These are phyloP conservation scores for Boletus huronensis DNA, from an alignment of 768 basidiomycete species.

Conservation along the genomic window DNA sequence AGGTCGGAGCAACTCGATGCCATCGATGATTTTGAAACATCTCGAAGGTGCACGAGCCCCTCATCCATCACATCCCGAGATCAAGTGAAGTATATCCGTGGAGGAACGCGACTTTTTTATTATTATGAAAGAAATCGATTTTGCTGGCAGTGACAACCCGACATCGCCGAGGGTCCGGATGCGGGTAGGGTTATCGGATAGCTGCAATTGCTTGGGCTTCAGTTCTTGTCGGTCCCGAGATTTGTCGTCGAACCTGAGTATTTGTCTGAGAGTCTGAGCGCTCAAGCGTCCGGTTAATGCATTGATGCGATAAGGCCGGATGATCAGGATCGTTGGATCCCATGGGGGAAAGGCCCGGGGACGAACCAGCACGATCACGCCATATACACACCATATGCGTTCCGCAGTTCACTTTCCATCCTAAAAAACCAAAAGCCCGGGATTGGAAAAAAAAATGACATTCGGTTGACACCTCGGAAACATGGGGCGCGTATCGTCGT, in stretches of 20 bases:
- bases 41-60: not conserved
- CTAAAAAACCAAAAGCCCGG: not conserved
- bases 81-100: not conserved
- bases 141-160: not conserved
- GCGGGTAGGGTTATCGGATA: not conserved
- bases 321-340: not conserved
- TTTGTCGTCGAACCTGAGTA: not conserved
- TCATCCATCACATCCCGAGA: not conserved
- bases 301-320: not conserved
- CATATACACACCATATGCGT: not conserved
- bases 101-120: not conserved
- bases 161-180: not conserved
- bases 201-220: not conserved
- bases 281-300: not conserved
- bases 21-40: slow-evolving; percentile 4
- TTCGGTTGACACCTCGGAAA: not conserved
- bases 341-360: not conserved
- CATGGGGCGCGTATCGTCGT: not conserved
- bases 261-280: not conserved
- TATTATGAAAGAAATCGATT: not conserved
- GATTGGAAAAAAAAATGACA: not conserved
- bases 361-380: not conserved
- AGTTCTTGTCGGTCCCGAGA: not conserved
- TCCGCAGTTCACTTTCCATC: not conserved
- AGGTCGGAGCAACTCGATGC: not conserved